phyloP scores from a whole-genome alignment of 371 early-diverging fungal genomes.

The Thermomucor indicae-seudaticae region DNA sequence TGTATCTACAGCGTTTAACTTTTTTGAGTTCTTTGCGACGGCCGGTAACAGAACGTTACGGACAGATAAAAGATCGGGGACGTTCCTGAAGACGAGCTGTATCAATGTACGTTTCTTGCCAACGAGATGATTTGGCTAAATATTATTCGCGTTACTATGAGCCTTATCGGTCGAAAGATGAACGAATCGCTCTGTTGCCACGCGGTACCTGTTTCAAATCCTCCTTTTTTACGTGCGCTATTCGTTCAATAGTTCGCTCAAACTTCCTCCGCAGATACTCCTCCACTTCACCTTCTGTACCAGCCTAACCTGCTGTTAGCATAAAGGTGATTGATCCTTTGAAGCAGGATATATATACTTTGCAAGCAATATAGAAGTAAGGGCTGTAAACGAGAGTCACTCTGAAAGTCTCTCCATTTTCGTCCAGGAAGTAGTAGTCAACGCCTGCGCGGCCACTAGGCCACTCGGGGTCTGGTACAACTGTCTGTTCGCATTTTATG shows the following conservation, averaged over 20 bases:
- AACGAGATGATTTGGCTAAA: constrained; percentile 85
- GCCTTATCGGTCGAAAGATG: too few relatives aligned
- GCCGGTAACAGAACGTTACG: constrained; percentile 70
- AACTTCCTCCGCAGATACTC: constrained; percentile 80
- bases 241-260: constrained; percentile 59
- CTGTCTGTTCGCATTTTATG: constrained; percentile 29
- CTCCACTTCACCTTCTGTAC: constrained; percentile 80
- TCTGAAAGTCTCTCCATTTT: constrained; percentile 89
- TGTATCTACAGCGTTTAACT: constrained; percentile 54
- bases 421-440: constrained; percentile 90
- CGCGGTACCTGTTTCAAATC: constrained; percentile 78
- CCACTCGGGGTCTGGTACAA: constrained; percentile 62
- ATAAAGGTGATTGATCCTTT: neutral
- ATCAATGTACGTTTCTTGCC: constrained; percentile 71
- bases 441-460: constrained; percentile 74
- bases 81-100: constrained; percentile 82
- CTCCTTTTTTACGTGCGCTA: constrained; percentile 70
- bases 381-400: constrained; percentile 80
- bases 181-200: too few relatives aligned
- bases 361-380: constrained; percentile 87
- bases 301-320: constrained; percentile 50
- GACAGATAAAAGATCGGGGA: constrained; percentile 72
- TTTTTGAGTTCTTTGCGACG: constrained; percentile 65
- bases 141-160: too few relatives aligned
- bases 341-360: constrained; percentile 32